Conservation (phyloP, 805 yeast species). For the Tetrapisispora pingtungensis region DNA sequence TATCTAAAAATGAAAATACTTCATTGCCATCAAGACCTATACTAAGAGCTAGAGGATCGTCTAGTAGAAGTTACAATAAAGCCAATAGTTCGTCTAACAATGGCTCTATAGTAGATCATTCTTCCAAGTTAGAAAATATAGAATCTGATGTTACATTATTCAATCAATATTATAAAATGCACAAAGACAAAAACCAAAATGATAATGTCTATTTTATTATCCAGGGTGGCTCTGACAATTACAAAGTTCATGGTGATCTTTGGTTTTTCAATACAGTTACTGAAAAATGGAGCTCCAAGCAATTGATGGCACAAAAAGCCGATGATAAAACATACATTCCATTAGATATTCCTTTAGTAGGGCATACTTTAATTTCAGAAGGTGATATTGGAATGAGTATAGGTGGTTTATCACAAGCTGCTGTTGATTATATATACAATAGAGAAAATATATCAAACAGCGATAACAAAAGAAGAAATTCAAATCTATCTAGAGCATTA, state of each 20-base stretch:
- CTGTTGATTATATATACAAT: constrained; percentile 14
- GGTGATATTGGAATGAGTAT: constrained; percentile 17
- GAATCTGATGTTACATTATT: background rate
- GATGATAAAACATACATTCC: constrained; percentile 5
- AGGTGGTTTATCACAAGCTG: constrained; percentile 26
- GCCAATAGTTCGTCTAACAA: background rate
- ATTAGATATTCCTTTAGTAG: constrained; percentile 16
- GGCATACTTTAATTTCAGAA: constrained; percentile 19
- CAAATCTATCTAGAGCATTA: constrained; percentile 1
- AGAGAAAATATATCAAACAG: background rate
- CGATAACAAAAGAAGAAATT: background rate
- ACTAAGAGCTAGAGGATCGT: background rate
- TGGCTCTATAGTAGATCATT: background rate
- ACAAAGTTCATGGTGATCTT: constrained; percentile 35
- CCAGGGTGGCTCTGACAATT: constrained; percentile 33
- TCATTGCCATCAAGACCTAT: background rate
- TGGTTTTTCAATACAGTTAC: constrained; percentile 41
- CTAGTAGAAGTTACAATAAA: background rate
- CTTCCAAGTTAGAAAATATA: background rate
- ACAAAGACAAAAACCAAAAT: background rate
- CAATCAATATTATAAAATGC: background rate
- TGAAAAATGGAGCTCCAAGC: constrained; percentile 32
- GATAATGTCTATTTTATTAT: constrained; percentile 15
- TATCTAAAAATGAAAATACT: background rate
- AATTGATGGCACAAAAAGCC: constrained; percentile 7